These are phyloP conservation scores for Microbotryum violaceum DNA, from an alignment of 1,284 basidiomycete species.

Conservation along the genomic window DNA sequence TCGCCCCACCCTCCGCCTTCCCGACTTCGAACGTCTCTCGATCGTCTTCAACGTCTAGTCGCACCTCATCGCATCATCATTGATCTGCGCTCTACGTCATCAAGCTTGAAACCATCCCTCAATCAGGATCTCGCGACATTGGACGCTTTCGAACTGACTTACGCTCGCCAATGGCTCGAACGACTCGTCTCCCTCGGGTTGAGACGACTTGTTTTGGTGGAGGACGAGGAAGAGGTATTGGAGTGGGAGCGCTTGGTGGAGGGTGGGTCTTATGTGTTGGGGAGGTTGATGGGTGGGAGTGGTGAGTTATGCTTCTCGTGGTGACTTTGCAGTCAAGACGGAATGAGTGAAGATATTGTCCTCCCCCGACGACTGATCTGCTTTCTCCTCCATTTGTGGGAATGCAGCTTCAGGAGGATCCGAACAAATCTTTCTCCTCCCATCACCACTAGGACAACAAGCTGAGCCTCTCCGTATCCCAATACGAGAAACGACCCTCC, in stretches of 20 bases:
- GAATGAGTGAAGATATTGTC: background rate
- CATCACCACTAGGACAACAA: background rate
- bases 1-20: too few relatives aligned
- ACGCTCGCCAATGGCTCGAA: constrained; percentile 15
- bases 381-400: background rate
- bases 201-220: background rate
- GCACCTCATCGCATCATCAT: too few relatives aligned
- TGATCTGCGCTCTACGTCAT: too few relatives aligned
- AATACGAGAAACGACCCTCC: constrained; percentile 18
- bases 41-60: too few relatives aligned
- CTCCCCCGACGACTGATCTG: background rate
- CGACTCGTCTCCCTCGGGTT: constrained; percentile 1
- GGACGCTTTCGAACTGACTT: background rate
- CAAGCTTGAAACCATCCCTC: too few relatives aligned
- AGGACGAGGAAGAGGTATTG: background rate
- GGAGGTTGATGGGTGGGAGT: constrained; percentile 5
- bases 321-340: too few relatives aligned
- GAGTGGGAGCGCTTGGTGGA: constrained; percentile 17
- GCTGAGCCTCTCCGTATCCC: background rate
- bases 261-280: constrained; percentile 4
- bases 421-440: constrained; percentile 10
- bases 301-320: background rate
- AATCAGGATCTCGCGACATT: too few relatives aligned
- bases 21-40: too few relatives aligned
- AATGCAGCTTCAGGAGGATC: constrained; percentile 11